Percentiles rank a stretch among this genome's conserved stretches.
These are phyloP conservation scores for Saccharomycopsis synnaedendra DNA, from an alignment of 805 yeast genomes.

Conservation along the genomic window DNA sequence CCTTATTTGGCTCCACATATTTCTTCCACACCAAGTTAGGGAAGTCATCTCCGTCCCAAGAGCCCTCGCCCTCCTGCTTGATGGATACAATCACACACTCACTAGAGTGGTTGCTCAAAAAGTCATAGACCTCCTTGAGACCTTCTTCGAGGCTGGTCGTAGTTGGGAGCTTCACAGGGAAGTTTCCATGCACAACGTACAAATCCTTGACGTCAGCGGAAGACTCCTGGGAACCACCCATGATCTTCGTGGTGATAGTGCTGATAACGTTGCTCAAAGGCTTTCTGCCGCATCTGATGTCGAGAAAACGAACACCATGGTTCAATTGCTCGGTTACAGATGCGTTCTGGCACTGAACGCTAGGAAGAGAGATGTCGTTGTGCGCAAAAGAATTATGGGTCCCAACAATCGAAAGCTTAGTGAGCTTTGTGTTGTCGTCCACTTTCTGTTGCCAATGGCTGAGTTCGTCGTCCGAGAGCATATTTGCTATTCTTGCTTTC, in stretches of 20 bases:
- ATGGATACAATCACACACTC: conserved; percentile 59
- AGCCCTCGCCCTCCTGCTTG: conserved; percentile 63
- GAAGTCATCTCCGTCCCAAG: conserved; percentile 63
- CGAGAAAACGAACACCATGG: conserved; percentile 69
- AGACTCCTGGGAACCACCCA: conserved; percentile 1
- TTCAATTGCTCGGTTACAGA: conserved; percentile 49
- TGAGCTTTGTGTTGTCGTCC: conserved; percentile 37
- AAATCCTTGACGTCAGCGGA: conserved; percentile 37
- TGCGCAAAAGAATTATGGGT: conserved; percentile 77
- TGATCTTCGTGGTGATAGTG: conserved; percentile 9
- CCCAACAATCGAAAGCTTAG: conserved; percentile 62
- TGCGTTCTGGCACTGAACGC: conserved; percentile 66
- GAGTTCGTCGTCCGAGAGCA: conserved; percentile 9
- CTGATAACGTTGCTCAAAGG: conserved; percentile 38
- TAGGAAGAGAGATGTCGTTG: conserved; percentile 50
- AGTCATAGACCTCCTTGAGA: conserved; percentile 47
- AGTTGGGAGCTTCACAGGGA: conserved; percentile 55
- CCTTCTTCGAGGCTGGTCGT: conserved; percentile 40
- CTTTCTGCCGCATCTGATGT: conserved; percentile 51
- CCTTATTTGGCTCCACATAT: conserved; percentile 37
- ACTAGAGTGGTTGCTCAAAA: conserved; percentile 37
- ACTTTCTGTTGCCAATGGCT: conserved; percentile 42
- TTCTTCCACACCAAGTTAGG: conserved; percentile 47
- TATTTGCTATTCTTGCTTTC: conserved; percentile 6
- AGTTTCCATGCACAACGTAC: conserved; percentile 63